Evolutionary conservation across 2,329 filamentous ascomycete species (phyloP).

Genomic region (Calonectria pseudoturangicola): DNA sequence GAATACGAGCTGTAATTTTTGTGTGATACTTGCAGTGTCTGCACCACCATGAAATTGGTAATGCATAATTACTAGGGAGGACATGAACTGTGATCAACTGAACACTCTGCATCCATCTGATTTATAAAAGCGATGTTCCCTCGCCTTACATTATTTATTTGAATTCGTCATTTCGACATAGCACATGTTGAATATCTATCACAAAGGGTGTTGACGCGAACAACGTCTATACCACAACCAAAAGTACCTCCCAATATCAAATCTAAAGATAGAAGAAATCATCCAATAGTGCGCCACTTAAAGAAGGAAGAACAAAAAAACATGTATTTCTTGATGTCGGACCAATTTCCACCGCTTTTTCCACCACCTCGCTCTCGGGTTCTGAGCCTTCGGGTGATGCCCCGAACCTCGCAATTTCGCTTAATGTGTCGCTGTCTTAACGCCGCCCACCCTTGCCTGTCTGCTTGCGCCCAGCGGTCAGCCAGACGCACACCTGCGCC

Average conservation of each 20-base stretch:
- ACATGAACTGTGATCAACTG: no score
- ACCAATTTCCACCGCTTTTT: slow-evolving; percentile 26
- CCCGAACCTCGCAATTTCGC: slow-evolving; percentile 39
- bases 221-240: background rate
- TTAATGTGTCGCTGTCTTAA: slow-evolving; percentile 38
- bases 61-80: no score
- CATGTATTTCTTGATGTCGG: background rate
- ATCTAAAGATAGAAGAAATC: background rate
- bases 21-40: no score
- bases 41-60: no score
- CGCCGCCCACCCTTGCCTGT: slow-evolving; percentile 34
- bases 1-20: no score
- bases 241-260: background rate
- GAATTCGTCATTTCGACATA: background rate
- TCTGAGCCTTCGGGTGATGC: slow-evolving; percentile 29
- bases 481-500: slow-evolving; percentile 15
- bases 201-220: background rate
- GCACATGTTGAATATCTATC: background rate
- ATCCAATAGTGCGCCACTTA: background rate
- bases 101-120: no score
- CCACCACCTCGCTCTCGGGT: background rate
- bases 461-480: background rate
- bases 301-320: background rate
- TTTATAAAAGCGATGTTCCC: no score
- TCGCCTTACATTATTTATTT: no score